These are phyloP conservation scores for Microdochium trichocladiopsis DNA, from an alignment of 2,329 filamentous ascomycete species.

Conservation along the genomic window DNA sequence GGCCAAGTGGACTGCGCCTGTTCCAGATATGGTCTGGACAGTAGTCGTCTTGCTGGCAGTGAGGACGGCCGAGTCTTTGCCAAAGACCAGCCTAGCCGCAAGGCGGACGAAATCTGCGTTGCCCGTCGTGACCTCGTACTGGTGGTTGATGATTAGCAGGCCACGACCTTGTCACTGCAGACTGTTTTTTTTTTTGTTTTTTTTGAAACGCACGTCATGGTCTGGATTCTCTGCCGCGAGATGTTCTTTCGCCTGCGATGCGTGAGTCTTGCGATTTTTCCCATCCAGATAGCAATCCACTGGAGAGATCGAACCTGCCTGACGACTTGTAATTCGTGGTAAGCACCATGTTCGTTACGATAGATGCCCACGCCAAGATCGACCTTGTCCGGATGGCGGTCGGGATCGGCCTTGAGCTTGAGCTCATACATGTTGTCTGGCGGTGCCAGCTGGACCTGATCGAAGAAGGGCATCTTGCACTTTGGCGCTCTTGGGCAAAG, in stretches of 20 bases:
- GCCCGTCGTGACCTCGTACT: slow-evolving; percentile 27
- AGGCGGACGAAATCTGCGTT: slow-evolving; percentile 18
- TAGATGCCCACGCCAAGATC: slow-evolving; percentile 29
- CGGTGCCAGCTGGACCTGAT: no score
- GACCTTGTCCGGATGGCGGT: slow-evolving; percentile 20
- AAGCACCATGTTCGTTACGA: slow-evolving; percentile 21
- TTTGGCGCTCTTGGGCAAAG: no score
- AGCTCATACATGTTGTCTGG: slow-evolving; percentile 23
- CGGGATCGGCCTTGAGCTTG: slow-evolving; percentile 20
- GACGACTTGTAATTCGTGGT: slow-evolving; percentile 21
- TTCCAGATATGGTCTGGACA: slow-evolving; percentile 29
- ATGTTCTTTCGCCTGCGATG: slow-evolving; percentile 12
- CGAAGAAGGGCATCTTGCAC: no score
- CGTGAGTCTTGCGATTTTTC: no score
- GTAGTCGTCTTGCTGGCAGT: slow-evolving; percentile 22
- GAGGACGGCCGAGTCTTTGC: no score
- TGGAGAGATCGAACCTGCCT: slow-evolving; percentile 7
- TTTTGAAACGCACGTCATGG: slow-evolving; percentile 19
- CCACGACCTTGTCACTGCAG: no score
- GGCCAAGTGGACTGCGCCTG: slow-evolving; percentile 27
- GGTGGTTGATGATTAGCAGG: no score
- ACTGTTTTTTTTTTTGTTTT: no score
- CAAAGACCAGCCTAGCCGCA: slow-evolving; percentile 22
- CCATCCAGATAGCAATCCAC: no score
- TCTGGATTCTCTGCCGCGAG: slow-evolving; percentile 11